Percentiles rank a stretch among this genome's conserved stretches.
These are phyloP conservation scores for Coemansia pectinata DNA, from an alignment of 192 early-diverging fungal species.

Conservation along the genomic window DNA sequence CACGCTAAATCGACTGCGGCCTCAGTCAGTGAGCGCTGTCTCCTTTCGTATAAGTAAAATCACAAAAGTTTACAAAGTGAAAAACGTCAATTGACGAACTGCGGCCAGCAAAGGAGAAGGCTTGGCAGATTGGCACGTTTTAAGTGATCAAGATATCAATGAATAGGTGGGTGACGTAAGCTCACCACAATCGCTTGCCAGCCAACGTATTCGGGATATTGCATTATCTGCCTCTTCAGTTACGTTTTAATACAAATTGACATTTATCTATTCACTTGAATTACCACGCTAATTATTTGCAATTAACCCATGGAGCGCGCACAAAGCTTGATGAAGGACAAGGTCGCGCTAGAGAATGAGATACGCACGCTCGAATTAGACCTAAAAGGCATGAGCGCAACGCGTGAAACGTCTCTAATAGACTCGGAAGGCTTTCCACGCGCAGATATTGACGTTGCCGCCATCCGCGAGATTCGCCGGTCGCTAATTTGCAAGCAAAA, in stretches of 20 bases:
- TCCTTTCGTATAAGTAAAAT: background rate
- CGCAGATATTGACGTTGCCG: slow-evolving; percentile 65
- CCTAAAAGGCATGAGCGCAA: slow-evolving; percentile 46
- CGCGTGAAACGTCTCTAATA: slow-evolving; percentile 57
- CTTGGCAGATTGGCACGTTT: no score
- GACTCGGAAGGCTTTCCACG: slow-evolving; percentile 68
- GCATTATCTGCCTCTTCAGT: background rate
- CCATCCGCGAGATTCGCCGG: slow-evolving; percentile 57
- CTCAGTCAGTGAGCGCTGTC: background rate
- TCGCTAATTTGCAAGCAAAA: slow-evolving; percentile 58
- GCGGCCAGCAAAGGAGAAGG: background rate
- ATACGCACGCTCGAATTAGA: slow-evolving; percentile 29
- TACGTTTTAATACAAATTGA: background rate
- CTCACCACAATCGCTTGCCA: background rate
- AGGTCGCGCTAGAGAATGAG: slow-evolving; percentile 33
- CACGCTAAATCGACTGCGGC: background rate
- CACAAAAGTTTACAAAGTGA: background rate
- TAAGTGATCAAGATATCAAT: background rate
- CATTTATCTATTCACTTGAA: background rate
- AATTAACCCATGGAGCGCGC: slow-evolving; percentile 25
- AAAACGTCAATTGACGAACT: background rate
- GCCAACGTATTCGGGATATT: no score
- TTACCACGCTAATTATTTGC: background rate
- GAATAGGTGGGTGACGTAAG: background rate
- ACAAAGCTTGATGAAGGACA: slow-evolving; percentile 34